phyloP scores from a whole-genome alignment of 805 yeast genomes.

The Torulaspora microellipsoides region DNA sequence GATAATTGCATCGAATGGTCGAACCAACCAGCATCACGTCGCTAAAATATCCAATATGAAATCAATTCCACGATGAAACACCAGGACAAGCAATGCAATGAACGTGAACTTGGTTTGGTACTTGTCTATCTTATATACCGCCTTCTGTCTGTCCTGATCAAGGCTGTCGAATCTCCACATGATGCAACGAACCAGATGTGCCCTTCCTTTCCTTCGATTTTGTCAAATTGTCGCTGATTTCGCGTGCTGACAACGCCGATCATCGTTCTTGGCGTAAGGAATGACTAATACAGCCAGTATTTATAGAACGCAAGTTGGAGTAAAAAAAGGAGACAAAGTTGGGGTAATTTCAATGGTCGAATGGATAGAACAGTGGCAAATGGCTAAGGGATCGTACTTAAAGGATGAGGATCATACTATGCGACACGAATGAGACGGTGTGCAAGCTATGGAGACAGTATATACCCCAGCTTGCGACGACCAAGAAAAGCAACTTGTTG shows the following conservation, averaged over 20 bases:
- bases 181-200: no score
- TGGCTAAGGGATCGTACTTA: neutral
- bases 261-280: neutral
- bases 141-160: neutral
- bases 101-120: constrained; percentile 4
- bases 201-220: neutral
- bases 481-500: constrained; percentile 10
- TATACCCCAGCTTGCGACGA: neutral
- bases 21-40: constrained; percentile 1
- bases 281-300: neutral
- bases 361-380: neutral
- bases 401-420: constrained; percentile 16
- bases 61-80: constrained; percentile 6
- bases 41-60: constrained; percentile 6
- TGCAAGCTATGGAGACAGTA: constrained; percentile 16
- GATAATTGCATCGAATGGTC: neutral
- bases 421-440: constrained; percentile 21
- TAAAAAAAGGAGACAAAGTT: neutral
- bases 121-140: constrained; percentile 4
- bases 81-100: constrained; percentile 2
- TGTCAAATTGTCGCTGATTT: neutral
- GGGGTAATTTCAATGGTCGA: neutral
- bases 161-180: constrained; percentile 6
- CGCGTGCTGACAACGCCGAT: neutral
- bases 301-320: neutral